Evolutionary conservation across 495 filamentous ascomycete species (phyloP).

Genomic region (Penicillium herquei): DNA sequence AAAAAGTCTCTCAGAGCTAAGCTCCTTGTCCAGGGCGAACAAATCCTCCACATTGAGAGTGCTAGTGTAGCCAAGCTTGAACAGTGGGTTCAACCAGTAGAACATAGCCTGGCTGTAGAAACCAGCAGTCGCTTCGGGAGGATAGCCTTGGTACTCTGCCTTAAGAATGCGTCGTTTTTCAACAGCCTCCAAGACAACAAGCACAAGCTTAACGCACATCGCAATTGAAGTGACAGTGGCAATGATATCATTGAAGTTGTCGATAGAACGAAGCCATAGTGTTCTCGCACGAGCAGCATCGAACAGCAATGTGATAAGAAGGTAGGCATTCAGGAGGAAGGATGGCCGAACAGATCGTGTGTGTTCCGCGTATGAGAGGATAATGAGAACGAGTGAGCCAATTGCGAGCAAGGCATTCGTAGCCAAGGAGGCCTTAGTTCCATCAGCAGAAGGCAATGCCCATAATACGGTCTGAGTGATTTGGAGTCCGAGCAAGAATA

Average conservation of each 20-base stretch:
- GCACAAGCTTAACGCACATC: slow-evolving; percentile 45
- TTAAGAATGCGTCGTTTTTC: slow-evolving; percentile 53
- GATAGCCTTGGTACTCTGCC: slow-evolving; percentile 38
- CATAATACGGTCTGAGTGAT: slow-evolving; percentile 49
- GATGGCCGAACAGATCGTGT: slow-evolving; percentile 56
- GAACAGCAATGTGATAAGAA: slow-evolving; percentile 59
- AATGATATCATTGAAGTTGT: slow-evolving; percentile 30
- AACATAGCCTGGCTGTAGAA: slow-evolving; percentile 53
- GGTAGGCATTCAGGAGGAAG: slow-evolving; percentile 56
- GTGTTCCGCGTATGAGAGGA: slow-evolving; percentile 59
- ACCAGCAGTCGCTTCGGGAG: slow-evolving; percentile 60
- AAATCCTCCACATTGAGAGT: slow-evolving; percentile 47
- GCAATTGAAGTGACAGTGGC: slow-evolving; percentile 48
- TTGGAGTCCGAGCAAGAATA: slow-evolving; percentile 40
- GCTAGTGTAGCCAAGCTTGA: slow-evolving; percentile 47
- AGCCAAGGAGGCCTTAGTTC: slow-evolving; percentile 46
- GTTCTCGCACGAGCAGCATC: slow-evolving; percentile 57
- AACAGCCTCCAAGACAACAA: slow-evolving; percentile 53
- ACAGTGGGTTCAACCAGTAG: slow-evolving; percentile 58
- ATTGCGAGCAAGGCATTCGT: slow-evolving; percentile 44
- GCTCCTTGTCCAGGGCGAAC: slow-evolving; percentile 41
- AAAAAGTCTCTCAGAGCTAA: slow-evolving; percentile 42
- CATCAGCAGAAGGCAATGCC: slow-evolving; percentile 32
- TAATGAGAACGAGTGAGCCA: slow-evolving; percentile 36
- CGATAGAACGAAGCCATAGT: slow-evolving; percentile 51